phyloP scores from a whole-genome alignment of 441 rosid species.

The Adansonia madagascariensis region DNA sequence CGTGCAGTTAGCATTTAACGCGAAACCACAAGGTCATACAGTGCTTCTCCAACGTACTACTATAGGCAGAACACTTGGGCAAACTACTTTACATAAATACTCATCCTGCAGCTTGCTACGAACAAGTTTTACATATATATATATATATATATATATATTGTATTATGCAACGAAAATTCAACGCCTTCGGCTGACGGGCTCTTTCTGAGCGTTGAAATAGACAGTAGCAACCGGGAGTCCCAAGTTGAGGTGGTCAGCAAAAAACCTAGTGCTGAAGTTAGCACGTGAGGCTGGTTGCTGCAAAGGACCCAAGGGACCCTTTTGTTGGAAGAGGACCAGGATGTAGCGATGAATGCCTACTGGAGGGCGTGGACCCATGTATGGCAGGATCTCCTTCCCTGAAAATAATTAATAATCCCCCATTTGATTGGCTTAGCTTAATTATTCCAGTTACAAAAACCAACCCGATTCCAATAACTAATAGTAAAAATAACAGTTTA shows the following conservation, averaged over 20 bases:
- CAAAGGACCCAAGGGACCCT: conserved; percentile 56
- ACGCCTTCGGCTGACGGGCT: conserved; percentile 76
- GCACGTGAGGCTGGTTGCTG: conserved; percentile 64
- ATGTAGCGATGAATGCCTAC: conserved; percentile 91
- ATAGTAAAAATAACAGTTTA: no score
- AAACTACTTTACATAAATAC: background rate
- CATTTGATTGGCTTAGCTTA: background rate
- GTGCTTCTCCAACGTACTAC: background rate
- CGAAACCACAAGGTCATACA: background rate
- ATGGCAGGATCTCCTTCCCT: conserved; percentile 73
- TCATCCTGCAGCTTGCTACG: no score
- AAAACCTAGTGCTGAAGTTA: conserved; percentile 72
- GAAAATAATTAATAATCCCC: conserved; percentile 18
- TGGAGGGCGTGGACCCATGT: conserved; percentile 73
- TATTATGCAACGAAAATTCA: conserved; percentile 16
- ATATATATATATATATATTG: background rate
- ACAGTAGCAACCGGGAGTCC: conserved; percentile 80
- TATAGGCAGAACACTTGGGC: background rate
- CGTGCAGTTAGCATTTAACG: background rate
- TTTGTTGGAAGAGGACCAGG: conserved; percentile 77
- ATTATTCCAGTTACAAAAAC: background rate
- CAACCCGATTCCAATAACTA: background rate
- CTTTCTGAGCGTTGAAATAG: conserved; percentile 84
- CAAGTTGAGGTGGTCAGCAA: conserved; percentile 59
- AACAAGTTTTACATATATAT: conserved; percentile 1